Evolutionary conservation across 2,329 filamentous ascomycete genomes (phyloP).

Genomic region (Neophaeococcomyces mojaviensis): DNA sequence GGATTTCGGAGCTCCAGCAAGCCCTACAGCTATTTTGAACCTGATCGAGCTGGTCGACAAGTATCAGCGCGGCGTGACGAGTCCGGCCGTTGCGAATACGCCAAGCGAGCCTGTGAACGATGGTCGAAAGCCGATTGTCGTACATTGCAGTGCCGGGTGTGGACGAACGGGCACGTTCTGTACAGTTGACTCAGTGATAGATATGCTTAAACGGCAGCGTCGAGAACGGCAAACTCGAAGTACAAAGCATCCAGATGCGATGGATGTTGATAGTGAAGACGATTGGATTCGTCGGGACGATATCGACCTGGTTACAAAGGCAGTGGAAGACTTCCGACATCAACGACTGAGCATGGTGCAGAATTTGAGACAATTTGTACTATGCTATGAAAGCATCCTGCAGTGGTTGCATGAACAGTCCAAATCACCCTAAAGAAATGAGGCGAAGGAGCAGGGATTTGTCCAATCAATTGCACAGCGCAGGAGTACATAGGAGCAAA

Average conservation of each 20-base stretch:
- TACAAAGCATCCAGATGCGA: slow-evolving; percentile 10
- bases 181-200: slow-evolving; percentile 89
- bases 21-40: slow-evolving; percentile 76
- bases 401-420: slow-evolving; percentile 61
- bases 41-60: slow-evolving; percentile 82
- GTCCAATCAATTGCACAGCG: not conserved
- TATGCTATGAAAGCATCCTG: slow-evolving; percentile 90
- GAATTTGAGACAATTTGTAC: slow-evolving; percentile 82
- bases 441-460: not conserved
- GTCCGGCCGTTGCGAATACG: slow-evolving; percentile 32
- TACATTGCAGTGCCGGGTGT: slow-evolving; percentile 94
- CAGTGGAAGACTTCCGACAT: slow-evolving; percentile 80
- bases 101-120: slow-evolving; percentile 53
- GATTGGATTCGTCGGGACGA: slow-evolving; percentile 63
- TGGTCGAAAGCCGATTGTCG: slow-evolving; percentile 64
- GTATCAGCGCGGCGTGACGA: slow-evolving; percentile 42
- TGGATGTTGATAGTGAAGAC: slow-evolving; percentile 31
- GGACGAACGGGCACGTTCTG: slow-evolving; percentile 95
- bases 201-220: slow-evolving; percentile 88
- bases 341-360: slow-evolving; percentile 97
- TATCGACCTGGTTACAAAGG: slow-evolving; percentile 73
- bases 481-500: slow-evolving; percentile 3
- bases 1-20: slow-evolving; percentile 87
- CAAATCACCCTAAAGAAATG: not conserved
- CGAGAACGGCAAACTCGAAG: slow-evolving; percentile 25